Conservation (phyloP, 768 basidiomycete genomes). For the Trametes coccinea region DNA sequence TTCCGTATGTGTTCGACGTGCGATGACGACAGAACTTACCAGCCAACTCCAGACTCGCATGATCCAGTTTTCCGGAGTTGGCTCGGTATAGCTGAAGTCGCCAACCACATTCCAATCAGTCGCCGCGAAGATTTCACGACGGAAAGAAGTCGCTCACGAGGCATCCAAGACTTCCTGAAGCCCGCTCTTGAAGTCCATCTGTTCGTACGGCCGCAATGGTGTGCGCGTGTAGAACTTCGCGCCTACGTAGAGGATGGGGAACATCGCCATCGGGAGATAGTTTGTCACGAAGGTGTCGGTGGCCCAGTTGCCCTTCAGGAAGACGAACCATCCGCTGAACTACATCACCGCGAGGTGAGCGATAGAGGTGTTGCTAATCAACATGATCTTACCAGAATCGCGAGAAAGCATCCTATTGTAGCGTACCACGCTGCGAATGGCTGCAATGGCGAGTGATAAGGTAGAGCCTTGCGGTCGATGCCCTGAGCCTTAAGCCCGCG, state of each 20-base stretch:
- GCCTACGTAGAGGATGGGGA: conserved; percentile 47
- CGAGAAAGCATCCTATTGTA: conserved; percentile 29
- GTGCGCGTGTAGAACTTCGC: conserved; percentile 24
- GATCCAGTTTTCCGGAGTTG: conserved; percentile 34
- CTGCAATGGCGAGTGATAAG: conserved; percentile 44
- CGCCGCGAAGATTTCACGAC: too few relatives aligned
- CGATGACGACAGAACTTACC: conserved; percentile 24
- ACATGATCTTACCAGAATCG: conserved; percentile 37
- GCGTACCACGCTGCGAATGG: conserved; percentile 44
- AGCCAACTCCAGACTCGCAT: conserved; percentile 39
- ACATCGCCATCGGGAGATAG: conserved; percentile 43
- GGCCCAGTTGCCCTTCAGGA: conserved; percentile 41
- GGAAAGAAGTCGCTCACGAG: conserved; percentile 13
- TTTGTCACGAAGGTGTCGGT: conserved; percentile 43
- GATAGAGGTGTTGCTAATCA: too few relatives aligned
- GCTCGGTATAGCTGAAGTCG: conserved; percentile 31
- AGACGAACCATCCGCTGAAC: conserved; percentile 45
- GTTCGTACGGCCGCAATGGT: conserved; percentile 18
- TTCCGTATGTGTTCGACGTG: too few relatives aligned
- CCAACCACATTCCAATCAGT: background rate
- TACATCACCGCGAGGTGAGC: conserved; percentile 16
- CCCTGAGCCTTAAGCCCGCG: conserved; percentile 52
- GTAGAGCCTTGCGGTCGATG: conserved; percentile 46
- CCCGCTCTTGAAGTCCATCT: conserved; percentile 49
- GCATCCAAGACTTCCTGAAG: conserved; percentile 41